Percentiles rank a stretch among this genome's conserved stretches.
These are phyloP conservation scores for Endoconidiophora laricicola DNA, from an alignment of 2,329 filamentous ascomycete species.

Conservation along the genomic window DNA sequence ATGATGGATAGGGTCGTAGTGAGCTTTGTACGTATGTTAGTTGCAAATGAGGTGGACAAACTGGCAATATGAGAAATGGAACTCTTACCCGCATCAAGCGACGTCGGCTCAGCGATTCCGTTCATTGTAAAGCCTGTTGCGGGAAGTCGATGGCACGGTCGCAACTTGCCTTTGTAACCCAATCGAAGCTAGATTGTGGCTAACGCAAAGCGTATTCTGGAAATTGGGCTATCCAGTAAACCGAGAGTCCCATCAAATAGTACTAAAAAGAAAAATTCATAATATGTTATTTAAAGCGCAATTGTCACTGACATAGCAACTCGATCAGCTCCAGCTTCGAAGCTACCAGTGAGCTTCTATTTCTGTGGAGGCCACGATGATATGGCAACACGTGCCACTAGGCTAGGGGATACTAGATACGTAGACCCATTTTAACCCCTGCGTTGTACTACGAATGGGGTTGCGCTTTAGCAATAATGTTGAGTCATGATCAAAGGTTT, in stretches of 20 bases:
- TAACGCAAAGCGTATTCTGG: too few species aligned
- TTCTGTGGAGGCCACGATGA: conserved; percentile 1
- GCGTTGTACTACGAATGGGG: too few species aligned
- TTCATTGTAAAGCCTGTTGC: conserved; percentile 2
- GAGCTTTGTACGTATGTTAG: conserved; percentile 26
- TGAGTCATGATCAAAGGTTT: too few species aligned
- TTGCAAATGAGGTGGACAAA: conserved; percentile 13
- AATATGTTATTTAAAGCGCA: neutral
- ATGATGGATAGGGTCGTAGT: conserved; percentile 87
- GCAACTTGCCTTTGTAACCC: too few species aligned
- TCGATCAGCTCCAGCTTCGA: neutral
- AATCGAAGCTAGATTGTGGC: too few species aligned
- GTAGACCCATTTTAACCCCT: too few species aligned
- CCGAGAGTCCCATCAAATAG: neutral
- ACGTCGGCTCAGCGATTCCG: conserved; percentile 20
- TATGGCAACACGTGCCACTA: neutral
- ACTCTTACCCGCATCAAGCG: conserved; percentile 29
- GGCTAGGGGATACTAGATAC: too few species aligned
- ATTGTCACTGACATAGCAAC: neutral
- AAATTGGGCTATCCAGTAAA: too few species aligned
- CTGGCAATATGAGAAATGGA: conserved; percentile 3
- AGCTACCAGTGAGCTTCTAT: neutral
- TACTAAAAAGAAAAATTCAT: neutral
- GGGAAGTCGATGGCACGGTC: neutral
- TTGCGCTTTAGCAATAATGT: too few species aligned